Evolutionary conservation across 148 eudicot species (phyloP).

Genomic region (Mesembryanthemum crystallinum): DNA sequence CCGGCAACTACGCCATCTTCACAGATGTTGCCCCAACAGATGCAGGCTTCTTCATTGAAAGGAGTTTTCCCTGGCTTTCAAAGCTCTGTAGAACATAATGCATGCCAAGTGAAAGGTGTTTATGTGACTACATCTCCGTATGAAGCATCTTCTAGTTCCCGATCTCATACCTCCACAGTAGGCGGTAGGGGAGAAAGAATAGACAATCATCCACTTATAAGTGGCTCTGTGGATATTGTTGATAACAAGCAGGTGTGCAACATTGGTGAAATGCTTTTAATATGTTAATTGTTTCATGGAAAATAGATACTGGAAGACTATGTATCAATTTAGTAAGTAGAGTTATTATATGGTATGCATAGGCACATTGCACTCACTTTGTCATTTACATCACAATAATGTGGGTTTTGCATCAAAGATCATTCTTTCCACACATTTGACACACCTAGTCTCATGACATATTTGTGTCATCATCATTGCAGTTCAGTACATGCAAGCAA

Average conservation of each 20-base stretch:
- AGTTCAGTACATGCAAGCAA: neutral
- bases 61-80: slow-evolving; percentile 53
- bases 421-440: neutral
- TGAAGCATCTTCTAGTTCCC: slow-evolving; percentile 63
- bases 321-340: too few species aligned
- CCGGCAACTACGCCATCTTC: slow-evolving; percentile 48
- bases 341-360: neutral
- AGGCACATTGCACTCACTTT: slow-evolving; percentile 5
- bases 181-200: slow-evolving; percentile 49
- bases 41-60: slow-evolving; percentile 57
- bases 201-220: slow-evolving; percentile 49
- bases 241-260: slow-evolving; percentile 58
- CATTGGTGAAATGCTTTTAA: neutral
- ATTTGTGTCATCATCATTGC: neutral
- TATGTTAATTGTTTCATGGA: neutral
- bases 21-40: slow-evolving; percentile 51
- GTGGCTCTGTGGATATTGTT: slow-evolving; percentile 56
- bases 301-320: neutral
- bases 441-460: neutral
- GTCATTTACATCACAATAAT: neutral
- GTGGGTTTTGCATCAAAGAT: neutral
- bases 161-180: slow-evolving; percentile 47
- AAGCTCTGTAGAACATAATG: slow-evolving; percentile 48
- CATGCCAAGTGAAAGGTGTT: slow-evolving; percentile 52
- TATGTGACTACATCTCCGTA: slow-evolving; percentile 61